Evolutionary conservation across 495 filamentous ascomycete genomes (phyloP), one percentile per base, ranked within the genome.

Genomic region (Trichoderma erinaceum): DNA sequence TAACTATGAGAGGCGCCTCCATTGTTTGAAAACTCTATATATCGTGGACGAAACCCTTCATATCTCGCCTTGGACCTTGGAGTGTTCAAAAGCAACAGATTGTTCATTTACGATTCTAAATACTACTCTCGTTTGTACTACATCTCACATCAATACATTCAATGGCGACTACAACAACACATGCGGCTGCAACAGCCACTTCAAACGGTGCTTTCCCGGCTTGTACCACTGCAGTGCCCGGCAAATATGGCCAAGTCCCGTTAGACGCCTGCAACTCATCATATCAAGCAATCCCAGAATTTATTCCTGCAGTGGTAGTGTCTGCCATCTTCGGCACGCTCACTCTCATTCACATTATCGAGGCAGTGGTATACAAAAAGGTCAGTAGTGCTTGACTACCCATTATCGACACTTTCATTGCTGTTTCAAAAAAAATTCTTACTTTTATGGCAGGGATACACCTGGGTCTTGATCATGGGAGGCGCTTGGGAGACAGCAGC

Each of bases 361-460:
- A 61, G 7, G 56, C 56, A 27, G 12, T 61, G 12, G n/a, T 61
- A 16, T 61, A 29, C 13, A 61, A 61, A 18, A 61, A 61, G 56
- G 56, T 61, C 3, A 15, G 56, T 32, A 32, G 25, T 32, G 7
- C 27, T 32, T 1, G 23, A 29, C 16, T 1, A 15, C 56, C 11
- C 10, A 10, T 5, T 16, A 12, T 29, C 56, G 15, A 18, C 12
- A 29, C 25, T 1, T 15, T 61, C 3, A 7, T 32, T 11, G 3
- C 0, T 38, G 29, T 32, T 13, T 32, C 10, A 8, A n/a, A 81
- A n/a, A 81, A 83, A 58, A 70, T 82, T 12, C 61, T 70, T 10
- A 81, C 61, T 63, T 77, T 25, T 76, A 75, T 65, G 76, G 73
- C 76, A 85, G 80, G 63, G 73, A 63, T 86, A 82, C 71, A 29